Percentiles rank a stretch among this genome's conserved stretches.
phyloP scores from a whole-genome alignment of 2,329 filamentous ascomycete species.

The Hypoxylon sp. region DNA sequence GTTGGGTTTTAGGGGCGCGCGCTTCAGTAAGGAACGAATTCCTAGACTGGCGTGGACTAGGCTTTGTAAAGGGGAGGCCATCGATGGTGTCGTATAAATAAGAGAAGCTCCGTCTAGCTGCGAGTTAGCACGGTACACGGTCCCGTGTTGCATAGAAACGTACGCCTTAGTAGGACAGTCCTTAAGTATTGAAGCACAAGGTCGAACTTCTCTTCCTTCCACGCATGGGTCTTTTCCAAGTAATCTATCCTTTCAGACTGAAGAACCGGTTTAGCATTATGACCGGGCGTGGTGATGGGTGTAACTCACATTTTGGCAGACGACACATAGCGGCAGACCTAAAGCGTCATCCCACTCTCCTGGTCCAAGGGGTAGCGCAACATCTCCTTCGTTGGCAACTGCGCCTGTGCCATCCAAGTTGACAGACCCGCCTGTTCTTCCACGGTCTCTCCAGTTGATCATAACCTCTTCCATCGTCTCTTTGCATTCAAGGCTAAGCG shows the following conservation, averaged over 20 bases:
- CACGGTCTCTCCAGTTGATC: slow-evolving; percentile 80
- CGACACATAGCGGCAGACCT: slow-evolving; percentile 87
- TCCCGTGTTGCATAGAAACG: slow-evolving; percentile 49
- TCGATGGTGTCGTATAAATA: slow-evolving; percentile 84
- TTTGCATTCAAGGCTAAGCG: slow-evolving; percentile 80
- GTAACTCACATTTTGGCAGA: slow-evolving; percentile 87
- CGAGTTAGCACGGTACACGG: slow-evolving; percentile 21
- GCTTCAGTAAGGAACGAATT: slow-evolving; percentile 84
- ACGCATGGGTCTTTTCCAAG: slow-evolving; percentile 88
- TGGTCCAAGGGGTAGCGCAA: slow-evolving; percentile 81
- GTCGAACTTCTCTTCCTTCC: slow-evolving; percentile 97
- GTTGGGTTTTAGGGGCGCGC: slow-evolving; percentile 85
- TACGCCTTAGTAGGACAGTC: slow-evolving; percentile 88
- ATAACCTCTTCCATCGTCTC: slow-evolving; percentile 89
- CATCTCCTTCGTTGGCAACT: slow-evolving; percentile 72
- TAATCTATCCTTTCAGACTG: slow-evolving; percentile 90
- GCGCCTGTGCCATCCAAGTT: slow-evolving; percentile 71
- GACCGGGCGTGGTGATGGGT: not conserved
- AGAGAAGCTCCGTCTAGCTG: slow-evolving; percentile 81
- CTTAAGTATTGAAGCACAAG: slow-evolving; percentile 93
- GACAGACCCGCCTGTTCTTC: slow-evolving; percentile 71
- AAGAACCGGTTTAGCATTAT: slow-evolving; percentile 32
- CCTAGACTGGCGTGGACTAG: slow-evolving; percentile 87
- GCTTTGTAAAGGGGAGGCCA: slow-evolving; percentile 79
- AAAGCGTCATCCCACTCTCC: slow-evolving; percentile 94